These are phyloP conservation scores for Clavulina sp. DNA, from an alignment of 768 basidiomycete genomes.

Conservation along the genomic window DNA sequence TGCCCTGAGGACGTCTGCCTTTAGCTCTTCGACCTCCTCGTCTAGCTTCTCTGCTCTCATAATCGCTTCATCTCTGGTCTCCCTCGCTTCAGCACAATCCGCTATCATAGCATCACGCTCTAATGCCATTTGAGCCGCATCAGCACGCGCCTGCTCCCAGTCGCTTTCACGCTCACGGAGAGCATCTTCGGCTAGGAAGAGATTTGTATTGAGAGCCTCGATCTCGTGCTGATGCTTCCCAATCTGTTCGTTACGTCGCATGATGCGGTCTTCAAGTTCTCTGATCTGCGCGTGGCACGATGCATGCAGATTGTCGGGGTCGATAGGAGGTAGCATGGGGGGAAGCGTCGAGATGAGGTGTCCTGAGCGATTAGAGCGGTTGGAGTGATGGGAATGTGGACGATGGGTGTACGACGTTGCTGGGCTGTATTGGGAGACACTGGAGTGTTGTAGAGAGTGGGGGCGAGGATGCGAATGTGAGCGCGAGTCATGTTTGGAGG, in stretches of 20 bases:
- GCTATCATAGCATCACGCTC: slow-evolving; percentile 72
- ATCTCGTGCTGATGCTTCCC: slow-evolving; percentile 68
- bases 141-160: slow-evolving; percentile 40
- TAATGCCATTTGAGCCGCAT: too few species aligned
- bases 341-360: too few species aligned
- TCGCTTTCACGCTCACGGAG: slow-evolving; percentile 52
- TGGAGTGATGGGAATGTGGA: too few species aligned
- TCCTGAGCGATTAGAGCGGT: too few species aligned
- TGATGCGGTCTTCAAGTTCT: slow-evolving; percentile 47
- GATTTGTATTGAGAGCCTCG: slow-evolving; percentile 54
- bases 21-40: slow-evolving; percentile 35
- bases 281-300: slow-evolving; percentile 32
- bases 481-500: too few species aligned
- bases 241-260: slow-evolving; percentile 54
- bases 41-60: slow-evolving; percentile 41
- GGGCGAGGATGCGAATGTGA: too few species aligned
- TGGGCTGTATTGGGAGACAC: too few species aligned
- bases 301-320: too few species aligned
- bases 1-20: too few species aligned
- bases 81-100: slow-evolving; percentile 63
- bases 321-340: too few species aligned
- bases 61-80: slow-evolving; percentile 49
- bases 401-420: too few species aligned
- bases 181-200: slow-evolving; percentile 56
- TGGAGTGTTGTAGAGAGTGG: too few species aligned